phyloP scores from a whole-genome alignment of 768 basidiomycete genomes.

The Boletus sp. region DNA sequence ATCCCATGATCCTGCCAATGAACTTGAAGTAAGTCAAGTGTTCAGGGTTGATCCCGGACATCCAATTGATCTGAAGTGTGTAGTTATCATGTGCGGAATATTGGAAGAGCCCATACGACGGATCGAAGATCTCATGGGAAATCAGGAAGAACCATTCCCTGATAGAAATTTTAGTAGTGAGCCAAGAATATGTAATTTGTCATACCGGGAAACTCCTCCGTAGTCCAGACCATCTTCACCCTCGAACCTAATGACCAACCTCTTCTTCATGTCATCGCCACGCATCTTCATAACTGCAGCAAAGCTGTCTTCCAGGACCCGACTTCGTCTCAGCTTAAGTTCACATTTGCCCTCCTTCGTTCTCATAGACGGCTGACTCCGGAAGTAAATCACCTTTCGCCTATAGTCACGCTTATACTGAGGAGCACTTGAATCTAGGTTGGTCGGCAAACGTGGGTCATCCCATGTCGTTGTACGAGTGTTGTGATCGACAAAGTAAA shows the following conservation, averaged over 20 bases:
- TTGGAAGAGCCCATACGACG: conserved; percentile 78
- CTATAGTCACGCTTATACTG: conserved; percentile 95
- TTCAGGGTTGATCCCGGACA: conserved; percentile 73
- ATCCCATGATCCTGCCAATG: conserved; percentile 69
- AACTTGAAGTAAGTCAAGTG: conserved; percentile 82
- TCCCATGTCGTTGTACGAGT: conserved; percentile 91
- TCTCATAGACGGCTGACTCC: conserved; percentile 84
- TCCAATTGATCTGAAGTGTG: conserved; percentile 77
- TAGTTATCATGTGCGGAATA: conserved; percentile 81
- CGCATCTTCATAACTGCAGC: conserved; percentile 79
- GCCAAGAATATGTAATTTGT: not conserved
- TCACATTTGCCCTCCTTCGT: conserved; percentile 80
- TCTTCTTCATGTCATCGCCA: conserved; percentile 66
- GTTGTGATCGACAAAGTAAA: conserved; percentile 94
- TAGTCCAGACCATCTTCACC: conserved; percentile 81
- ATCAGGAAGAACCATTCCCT: conserved; percentile 89
- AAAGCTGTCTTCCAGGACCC: conserved; percentile 87
- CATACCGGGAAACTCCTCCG: conserved; percentile 71
- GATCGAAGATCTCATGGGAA: conserved; percentile 81
- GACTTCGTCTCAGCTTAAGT: conserved; percentile 74
- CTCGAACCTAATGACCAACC: conserved; percentile 73
- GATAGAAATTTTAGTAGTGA: conserved; percentile 3
- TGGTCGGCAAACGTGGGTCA: conserved; percentile 82
- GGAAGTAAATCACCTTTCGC: conserved; percentile 89
- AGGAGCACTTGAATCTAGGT: conserved; percentile 85